Evolutionary conservation across 345 rosid genomes (phyloP), one percentile per base, ranked within the genome.

Genomic region (Bruguiera gymnorhiza): DNA sequence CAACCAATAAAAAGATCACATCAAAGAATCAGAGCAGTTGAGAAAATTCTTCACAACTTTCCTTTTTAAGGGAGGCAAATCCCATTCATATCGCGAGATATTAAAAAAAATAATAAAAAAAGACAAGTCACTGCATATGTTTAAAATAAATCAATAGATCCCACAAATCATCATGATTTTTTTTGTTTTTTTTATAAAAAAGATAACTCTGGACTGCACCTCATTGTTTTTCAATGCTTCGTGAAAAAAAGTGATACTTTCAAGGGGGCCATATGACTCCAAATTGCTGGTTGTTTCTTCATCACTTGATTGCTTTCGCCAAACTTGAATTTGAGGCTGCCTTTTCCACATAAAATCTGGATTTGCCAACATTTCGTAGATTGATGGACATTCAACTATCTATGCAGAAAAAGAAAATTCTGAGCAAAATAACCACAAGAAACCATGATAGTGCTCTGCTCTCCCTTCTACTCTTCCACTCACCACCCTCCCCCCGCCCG

Each of bases 331-430:
- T 79, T 85, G 73, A 19, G 98, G 98, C 65, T 82, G 83, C 64
- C 60, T 86, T 63, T 73, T 68, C 96, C 96, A 90, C 57, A 75
- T 79, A 70, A 90, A 92, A 60, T 78, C 79, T 31, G 98, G 93
- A 85, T 92, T 92, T 76, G 79, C 80, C 91, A 92, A 64, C 98
- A 92, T 92, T 82, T 92, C 96, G 60, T 92, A 92, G 50, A 92
- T 83, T 23, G 98, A 90, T 37, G 96, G 98, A 65, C 95, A 92
- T 79, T 92, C 98, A 24, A 90, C 76, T 83, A 92, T 79, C 98
- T 92, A 63, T 61, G 62, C 65, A 60, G 9, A 48, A 77, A 72
- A 70, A 30, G 60, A 71, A 1, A 61, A 57, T 43, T 43, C 50
- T 43, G 50, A 43, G 50, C 50, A 13, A 43, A 43, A 43, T 13